A percentile compares a stretch with the other conserved stretches of the same genome.
Conservation (phyloP, 495 filamentous ascomycete species). For the Penicillium ucsense region DNA sequence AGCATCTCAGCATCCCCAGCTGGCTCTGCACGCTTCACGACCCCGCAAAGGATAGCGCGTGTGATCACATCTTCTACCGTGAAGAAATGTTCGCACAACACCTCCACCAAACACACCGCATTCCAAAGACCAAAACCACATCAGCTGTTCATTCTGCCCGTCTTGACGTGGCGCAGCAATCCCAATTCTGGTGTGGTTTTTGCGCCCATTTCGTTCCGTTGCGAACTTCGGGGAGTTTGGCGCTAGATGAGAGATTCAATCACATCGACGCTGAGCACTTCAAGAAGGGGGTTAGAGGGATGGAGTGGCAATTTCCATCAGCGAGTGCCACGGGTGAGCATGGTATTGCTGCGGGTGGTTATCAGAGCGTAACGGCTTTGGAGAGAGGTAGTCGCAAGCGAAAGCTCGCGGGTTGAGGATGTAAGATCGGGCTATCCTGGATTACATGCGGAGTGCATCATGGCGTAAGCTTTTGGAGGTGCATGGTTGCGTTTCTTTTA, state of each 20-base stretch:
- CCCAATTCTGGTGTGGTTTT: slow-evolving; percentile 86
- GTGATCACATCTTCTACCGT: slow-evolving; percentile 51
- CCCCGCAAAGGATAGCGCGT: slow-evolving; percentile 24
- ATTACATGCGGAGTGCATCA: no score
- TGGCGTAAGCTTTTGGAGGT: no score
- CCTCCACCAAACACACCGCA: slow-evolving; percentile 40
- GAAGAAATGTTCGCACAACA: slow-evolving; percentile 53
- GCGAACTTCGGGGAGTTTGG: slow-evolving; percentile 42
- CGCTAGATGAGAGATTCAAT: slow-evolving; percentile 70
- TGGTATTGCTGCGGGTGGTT: background rate
- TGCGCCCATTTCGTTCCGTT: slow-evolving; percentile 53
- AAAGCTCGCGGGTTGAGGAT: slow-evolving; percentile 10
- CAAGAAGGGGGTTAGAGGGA: slow-evolving; percentile 39
- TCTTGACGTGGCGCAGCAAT: slow-evolving; percentile 60
- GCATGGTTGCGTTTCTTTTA: no score
- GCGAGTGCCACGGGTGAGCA: background rate
- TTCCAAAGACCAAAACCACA: slow-evolving; percentile 1
- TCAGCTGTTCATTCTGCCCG: slow-evolving; percentile 26
- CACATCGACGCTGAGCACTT: slow-evolving; percentile 78
- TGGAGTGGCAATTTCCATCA: slow-evolving; percentile 34
- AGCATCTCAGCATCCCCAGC: slow-evolving; percentile 65
- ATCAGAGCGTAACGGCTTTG: background rate
- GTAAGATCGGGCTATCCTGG: background rate
- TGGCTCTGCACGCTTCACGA: slow-evolving; percentile 60
- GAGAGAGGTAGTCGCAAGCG: slow-evolving; percentile 17